Evolutionary conservation across 768 basidiomycete species (phyloP), one percentile per base, ranked within the genome.

Genomic region (Collybiopsis confluens): DNA sequence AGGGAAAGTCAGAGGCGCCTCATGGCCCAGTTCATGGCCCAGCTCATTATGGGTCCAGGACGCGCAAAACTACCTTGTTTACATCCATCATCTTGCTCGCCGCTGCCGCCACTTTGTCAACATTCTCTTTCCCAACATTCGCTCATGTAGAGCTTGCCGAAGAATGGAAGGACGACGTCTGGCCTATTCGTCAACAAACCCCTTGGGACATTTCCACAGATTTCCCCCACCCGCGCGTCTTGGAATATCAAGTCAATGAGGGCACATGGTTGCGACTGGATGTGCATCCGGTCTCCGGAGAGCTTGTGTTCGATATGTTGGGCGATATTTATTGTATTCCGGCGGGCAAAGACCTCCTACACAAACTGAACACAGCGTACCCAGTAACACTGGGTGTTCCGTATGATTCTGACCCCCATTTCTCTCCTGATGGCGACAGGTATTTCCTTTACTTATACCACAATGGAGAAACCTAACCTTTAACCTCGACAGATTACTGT

Each of bases 201-300:
- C 30, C 41, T 23, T 53, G 52, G 52, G 52, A 53, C 36, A 53
- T 53, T 55, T 87, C 86, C n/a, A 87, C 85, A 20, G 83, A 88
- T 69, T 88, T 80, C 58, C 76, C 79, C 21, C 79, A 81, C 66
- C 82, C 85, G 1, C 81, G 86, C 18, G 68, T 68, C 23, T 70
- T 88, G 36, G 75, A 79, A 52, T 90, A 84, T 63, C 80, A 87
- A 54, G 86, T 88, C 13, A 71, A 76, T 37, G 85, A 88, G 62
- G 88, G 87, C 8, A 89, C 88, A 33, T 90, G 86, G 86, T 68
- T 89, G 52, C 76, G 86, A 16, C 75, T 89, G 23, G 87, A 88
- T 60, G 86, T 88, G 2, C 81, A 87, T 57, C 84, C 85, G 13
- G 68, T 70, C 49, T 77, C 79, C 3, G 86, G 86, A 11, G 87